Percentiles rank a stretch among this genome's conserved stretches.
Conservation (phyloP, 2,329 filamentous ascomycete genomes). For the Colletotrichum karsti region DNA sequence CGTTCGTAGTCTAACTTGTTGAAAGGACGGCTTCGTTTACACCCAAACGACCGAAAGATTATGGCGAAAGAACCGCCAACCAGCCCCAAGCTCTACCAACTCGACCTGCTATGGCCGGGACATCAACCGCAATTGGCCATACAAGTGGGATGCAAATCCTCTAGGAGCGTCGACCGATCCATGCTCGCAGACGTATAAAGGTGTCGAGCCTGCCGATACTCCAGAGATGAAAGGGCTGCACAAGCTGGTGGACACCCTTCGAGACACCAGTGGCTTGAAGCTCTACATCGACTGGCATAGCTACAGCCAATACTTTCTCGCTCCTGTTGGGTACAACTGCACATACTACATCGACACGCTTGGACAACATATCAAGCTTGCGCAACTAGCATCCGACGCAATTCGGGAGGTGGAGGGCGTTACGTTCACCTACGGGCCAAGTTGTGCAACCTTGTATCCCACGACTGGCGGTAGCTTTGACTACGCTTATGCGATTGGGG, state of each 20-base stretch:
- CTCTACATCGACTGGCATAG: constrained; percentile 58
- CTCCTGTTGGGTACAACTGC: constrained; percentile 54
- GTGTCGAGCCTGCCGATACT: constrained; percentile 47
- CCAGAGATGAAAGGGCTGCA: constrained; percentile 56
- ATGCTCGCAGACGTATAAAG: constrained; percentile 55
- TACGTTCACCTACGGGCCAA: constrained; percentile 44
- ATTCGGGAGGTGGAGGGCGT: constrained; percentile 33
- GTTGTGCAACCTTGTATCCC: constrained; percentile 46
- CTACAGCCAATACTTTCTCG: constrained; percentile 53
- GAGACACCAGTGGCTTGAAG: constrained; percentile 45
- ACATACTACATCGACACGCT: constrained; percentile 46
- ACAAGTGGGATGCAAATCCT: constrained; percentile 51
- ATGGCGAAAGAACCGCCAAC: constrained; percentile 62
- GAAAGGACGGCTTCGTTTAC: constrained; percentile 50
- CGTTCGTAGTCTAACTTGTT: neutral
- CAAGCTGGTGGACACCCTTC: constrained; percentile 39
- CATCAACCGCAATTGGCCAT: constrained; percentile 64
- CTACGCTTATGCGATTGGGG: constrained; percentile 35
- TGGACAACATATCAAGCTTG: constrained; percentile 43
- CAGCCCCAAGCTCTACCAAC: constrained; percentile 34
- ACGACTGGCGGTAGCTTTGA: constrained; percentile 40
- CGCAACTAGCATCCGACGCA: constrained; percentile 24
- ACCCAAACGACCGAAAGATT: constrained; percentile 53
- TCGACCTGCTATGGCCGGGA: constrained; percentile 56
- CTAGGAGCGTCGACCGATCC: constrained; percentile 56